Base-by-base conservation (phyloP, 2,329 filamentous ascomycete genomes). In the Cadophora sp. region DNA sequence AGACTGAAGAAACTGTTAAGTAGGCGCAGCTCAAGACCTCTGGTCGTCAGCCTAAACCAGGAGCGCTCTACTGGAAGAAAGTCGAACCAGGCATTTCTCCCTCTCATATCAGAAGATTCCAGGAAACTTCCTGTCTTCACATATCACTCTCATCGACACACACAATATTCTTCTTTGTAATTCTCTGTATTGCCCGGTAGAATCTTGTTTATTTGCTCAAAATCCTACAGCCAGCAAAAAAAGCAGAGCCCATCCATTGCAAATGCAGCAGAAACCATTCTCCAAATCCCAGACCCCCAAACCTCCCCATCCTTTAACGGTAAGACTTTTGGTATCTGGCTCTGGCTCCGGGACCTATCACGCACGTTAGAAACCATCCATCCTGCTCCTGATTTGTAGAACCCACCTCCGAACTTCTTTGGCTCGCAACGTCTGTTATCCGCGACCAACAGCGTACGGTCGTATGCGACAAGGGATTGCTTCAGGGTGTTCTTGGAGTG, bases 401-500 rank as follows among this genome's bases (percentile, higher is more conserved):
- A 73, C 70, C 64, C 69, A 77, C 83, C 83, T 79, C 83, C 84
- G 80, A 85, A 85, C 89, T 97, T 97, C 94, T 98, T 98, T 85
- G 95, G 95, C 89, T 99, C 96, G 84, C 93, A 96, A 79, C 96
- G 93, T 84, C 96, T 92, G 91, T 97, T 97, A 85, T 99, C 96
- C 84, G 96, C 96, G 79, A 99, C 96, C 80, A 99, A 92, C 76
- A 99, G 91, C 81, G 94, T 97, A 81, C 94, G 90, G 88, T 97
- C 94, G 88, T 95, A 99, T 83, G 94, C 89, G 80, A 95, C 92
- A 77, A 99, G 90, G 76, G 93, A 92, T 85, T 95, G 91, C 93
- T 98, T 99, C 81, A 99, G 89, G 85, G 94, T 88, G 90, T 98
- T 97, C 92, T 99, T 99, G 87, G 92, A 93, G 92, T 98, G 94